Base-by-base conservation (phyloP, 768 basidiomycete genomes). In the Boletus rubescentipes region DNA sequence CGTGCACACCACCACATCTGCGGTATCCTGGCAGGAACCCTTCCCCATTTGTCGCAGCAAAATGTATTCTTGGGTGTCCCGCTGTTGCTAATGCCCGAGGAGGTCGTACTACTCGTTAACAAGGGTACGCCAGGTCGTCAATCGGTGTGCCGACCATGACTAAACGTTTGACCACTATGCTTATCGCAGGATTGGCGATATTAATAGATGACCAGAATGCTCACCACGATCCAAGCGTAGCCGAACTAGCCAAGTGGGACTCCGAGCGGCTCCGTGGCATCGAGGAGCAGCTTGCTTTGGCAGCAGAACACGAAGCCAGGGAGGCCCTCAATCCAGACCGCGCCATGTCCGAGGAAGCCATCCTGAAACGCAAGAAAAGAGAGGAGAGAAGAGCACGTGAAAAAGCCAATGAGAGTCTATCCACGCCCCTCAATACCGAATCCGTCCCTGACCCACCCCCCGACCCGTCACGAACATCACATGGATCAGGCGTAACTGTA, bases 21-120 rank as follows among this genome's bases (percentile, higher is more conserved):
- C 63, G 94, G 96, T 34, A 76, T 93, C 40, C 73, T 98, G 40
- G 80, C 84, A 1, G 97, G 97, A 0, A 98, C 97, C 1, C 82
- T 99, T 14, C 95, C 97, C 2, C 93, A 94, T 66, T 79, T 98
- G 1, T 86, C 93, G 2, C 95, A 98, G 63, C 97, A 99, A 72
- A 99, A 99, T 75, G 83, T 89, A 3, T 99, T 99, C 67, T 77
- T 99, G 32, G 97, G 97, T 8, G 73, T 93, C n/a, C 97, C 97
- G 1, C 76, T 97, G 7, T 75, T 91, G 9, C 75, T 98, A 2
- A 82, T 91, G 72, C 91, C 93, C 0, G 97, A 99, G 70, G 97
- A 98, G 67, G 92, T 87, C 9, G 91, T 91, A 11, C 77, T 95
- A 31, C 83, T 98, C 7, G 82, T 98, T 14, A 80, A 87, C 60